Conservation (phyloP, 2,329 filamentous ascomycete genomes). For the Fusarium algeriense region DNA sequence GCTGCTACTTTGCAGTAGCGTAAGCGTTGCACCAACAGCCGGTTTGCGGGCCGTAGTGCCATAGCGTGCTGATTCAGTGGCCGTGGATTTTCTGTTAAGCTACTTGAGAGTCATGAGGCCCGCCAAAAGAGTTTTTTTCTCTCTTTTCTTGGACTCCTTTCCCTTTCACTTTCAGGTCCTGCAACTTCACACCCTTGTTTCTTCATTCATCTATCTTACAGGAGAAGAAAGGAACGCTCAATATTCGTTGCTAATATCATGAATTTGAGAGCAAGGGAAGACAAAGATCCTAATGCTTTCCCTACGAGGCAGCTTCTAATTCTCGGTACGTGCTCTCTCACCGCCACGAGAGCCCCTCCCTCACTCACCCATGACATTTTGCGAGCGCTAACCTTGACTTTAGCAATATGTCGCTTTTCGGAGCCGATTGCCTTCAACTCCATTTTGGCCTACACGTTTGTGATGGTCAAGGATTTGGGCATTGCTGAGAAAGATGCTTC, state of each 20-base stretch:
- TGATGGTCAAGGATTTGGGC: constrained; percentile 86
- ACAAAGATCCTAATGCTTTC: constrained; percentile 28
- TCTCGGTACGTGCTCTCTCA: constrained; percentile 25
- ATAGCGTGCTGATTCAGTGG: constrained; percentile 21
- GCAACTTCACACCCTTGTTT: background rate
- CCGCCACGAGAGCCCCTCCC: background rate
- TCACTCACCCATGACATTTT: constrained; percentile 4
- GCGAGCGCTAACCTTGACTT: constrained; percentile 2
- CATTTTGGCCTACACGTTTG: constrained; percentile 88
- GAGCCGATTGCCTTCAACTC: constrained; percentile 95
- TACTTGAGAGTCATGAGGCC: constrained; percentile 31
- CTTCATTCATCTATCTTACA: background rate
- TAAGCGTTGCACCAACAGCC: constrained; percentile 13
- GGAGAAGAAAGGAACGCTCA: background rate
- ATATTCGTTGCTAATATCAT: constrained; percentile 11
- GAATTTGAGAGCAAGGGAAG: constrained; percentile 23
- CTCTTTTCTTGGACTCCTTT: background rate
- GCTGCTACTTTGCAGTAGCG: constrained; percentile 4
- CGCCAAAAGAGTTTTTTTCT: constrained; percentile 23
- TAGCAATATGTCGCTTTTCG: constrained; percentile 63
- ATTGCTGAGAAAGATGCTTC: constrained; percentile 78
- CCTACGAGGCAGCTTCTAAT: constrained; percentile 30
- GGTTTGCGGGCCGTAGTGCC: constrained; percentile 28
- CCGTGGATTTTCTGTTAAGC: constrained; percentile 20
- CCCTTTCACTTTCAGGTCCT: background rate